A percentile compares a stretch with the other conserved stretches of the same genome.
phyloP scores from a whole-genome alignment of 257 asterid genomes.

The Gardenia jasminoides region DNA sequence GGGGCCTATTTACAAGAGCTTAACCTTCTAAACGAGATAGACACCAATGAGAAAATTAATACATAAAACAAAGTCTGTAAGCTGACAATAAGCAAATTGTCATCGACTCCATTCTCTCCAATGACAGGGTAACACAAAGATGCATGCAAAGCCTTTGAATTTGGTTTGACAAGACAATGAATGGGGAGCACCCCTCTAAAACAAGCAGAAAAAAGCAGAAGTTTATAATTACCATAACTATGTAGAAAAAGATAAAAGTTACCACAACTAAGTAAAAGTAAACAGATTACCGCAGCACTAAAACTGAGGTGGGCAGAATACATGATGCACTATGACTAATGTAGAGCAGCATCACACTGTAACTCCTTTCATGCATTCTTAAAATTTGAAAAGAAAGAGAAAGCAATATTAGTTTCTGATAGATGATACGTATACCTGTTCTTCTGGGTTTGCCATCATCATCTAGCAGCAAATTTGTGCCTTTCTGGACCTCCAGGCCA shows the following conservation, averaged over 20 bases:
- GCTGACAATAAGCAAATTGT: too few species aligned
- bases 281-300: neutral
- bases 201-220: neutral
- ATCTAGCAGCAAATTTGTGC: constrained; percentile 36
- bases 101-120: too few species aligned
- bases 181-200: too few species aligned
- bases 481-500: constrained; percentile 42
- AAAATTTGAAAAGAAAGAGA: neutral
- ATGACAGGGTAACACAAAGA: too few species aligned
- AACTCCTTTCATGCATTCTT: neutral
- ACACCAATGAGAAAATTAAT: too few species aligned
- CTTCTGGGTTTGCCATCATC: constrained; percentile 66
- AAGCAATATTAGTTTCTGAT: neutral
- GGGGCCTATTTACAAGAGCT: too few species aligned
- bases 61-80: too few species aligned
- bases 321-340: neutral
- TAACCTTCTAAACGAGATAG: too few species aligned
- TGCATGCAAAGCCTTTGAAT: too few species aligned
- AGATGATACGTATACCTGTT: constrained; percentile 31
- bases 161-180: too few species aligned
- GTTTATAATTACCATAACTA: neutral
- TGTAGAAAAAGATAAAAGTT: neutral
- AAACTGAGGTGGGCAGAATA: neutral
- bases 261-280: neutral
- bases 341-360: neutral